These are phyloP conservation scores for Pyrenochaeta sp. DNA, from an alignment of 2,329 filamentous ascomycete genomes.

Conservation along the genomic window DNA sequence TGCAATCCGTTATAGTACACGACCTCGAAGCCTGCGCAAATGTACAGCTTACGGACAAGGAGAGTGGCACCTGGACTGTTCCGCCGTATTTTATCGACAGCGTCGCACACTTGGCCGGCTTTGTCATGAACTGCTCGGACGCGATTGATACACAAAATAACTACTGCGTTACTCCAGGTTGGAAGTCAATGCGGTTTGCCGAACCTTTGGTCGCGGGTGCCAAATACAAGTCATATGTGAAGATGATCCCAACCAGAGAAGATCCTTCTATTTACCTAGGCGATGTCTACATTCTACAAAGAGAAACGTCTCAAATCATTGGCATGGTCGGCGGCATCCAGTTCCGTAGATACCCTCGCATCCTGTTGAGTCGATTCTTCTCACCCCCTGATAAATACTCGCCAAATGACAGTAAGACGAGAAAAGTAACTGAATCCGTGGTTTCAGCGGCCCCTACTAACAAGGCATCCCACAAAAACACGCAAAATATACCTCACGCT, in stretches of 20 bases:
- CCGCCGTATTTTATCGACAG: slow-evolving; percentile 36
- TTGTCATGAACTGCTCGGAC: slow-evolving; percentile 33
- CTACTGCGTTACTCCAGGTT: slow-evolving; percentile 33
- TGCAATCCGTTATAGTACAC: slow-evolving; percentile 30
- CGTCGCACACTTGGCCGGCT: slow-evolving; percentile 31
- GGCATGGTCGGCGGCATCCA: slow-evolving; percentile 42
- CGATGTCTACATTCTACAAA: slow-evolving; percentile 52
- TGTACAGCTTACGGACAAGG: slow-evolving; percentile 8
- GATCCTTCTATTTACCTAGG: slow-evolving; percentile 46
- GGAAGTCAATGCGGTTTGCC: slow-evolving; percentile 31
- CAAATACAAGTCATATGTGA: slow-evolving; percentile 31
- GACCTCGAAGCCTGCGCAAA: slow-evolving; percentile 24
- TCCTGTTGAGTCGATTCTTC: slow-evolving; percentile 33
- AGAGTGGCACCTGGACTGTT: slow-evolving; percentile 13
- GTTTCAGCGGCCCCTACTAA: neutral
- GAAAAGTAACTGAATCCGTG: neutral
- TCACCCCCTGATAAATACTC: slow-evolving; percentile 1
- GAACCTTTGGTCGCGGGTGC: slow-evolving; percentile 15
- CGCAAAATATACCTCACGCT: neutral
- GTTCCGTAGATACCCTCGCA: slow-evolving; percentile 31
- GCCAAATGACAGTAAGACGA: neutral
- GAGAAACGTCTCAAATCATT: slow-evolving; percentile 34
- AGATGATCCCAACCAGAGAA: slow-evolving; percentile 30
- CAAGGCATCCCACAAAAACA: neutral
- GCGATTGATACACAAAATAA: slow-evolving; percentile 21